Evolutionary conservation across 306 rosid species (phyloP), one percentile per base, ranked within the genome.

Genomic region (Trifolium pratense): DNA sequence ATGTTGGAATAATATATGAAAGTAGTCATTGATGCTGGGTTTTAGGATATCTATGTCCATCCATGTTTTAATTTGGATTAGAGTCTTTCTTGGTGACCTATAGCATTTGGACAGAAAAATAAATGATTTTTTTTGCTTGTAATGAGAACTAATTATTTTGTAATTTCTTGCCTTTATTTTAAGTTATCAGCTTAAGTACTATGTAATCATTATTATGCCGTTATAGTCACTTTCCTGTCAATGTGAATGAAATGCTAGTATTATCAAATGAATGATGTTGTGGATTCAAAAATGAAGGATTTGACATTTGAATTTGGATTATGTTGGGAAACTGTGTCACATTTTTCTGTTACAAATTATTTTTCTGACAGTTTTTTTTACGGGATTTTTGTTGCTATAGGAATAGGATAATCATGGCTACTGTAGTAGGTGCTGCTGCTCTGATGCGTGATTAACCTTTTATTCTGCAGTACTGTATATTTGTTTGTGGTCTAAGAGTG

Each of bases 391-490:
- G 69, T 11, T 59, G 32, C 76, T 76, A 17, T 71, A 85, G 87
- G 91, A 81, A 74, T 43, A 63, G 71, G 39, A 59, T 71, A 74
- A 63, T 91, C 65, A 83, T 89, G 97, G 96, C 98, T 32, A 93
- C 98, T 70, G 32, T 92, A 58, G 97, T 92, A 15, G 97, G 93
- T 68, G 97, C 96, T 73, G 96, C 96, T 81, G 97, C 97, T 63
- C 89, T 13, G 49, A 46, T 10, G 20, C 13, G 7, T 18, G 31
- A 53, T 18, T 53, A 20, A 53, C 31, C 13, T 20, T 53, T 20
- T 53, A 53, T 20, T 53, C 60, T 53, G 15, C 31, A 20, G 12
- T 52, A 53, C 14, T 53, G 29, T 18, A 18, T 53, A 53, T 20
- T 53, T 53, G 13, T 18, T 17, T 18, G 59, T 3, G 58, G 26